Conservation (phyloP, 2,329 filamentous ascomycete species). For the Pseudogymnoascus destructans region DNA sequence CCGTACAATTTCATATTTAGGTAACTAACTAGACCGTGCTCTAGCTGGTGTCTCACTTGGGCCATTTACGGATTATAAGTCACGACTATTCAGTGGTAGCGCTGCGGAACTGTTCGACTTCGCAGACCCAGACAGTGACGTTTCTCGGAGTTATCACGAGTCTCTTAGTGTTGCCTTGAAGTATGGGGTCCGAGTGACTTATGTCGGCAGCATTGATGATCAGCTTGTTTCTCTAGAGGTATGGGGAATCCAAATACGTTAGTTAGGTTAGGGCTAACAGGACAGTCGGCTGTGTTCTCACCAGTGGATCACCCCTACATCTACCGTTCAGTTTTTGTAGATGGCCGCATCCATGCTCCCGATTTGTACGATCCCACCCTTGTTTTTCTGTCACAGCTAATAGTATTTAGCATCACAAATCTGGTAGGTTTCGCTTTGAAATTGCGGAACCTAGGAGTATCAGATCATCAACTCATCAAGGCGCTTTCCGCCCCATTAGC, state of each 20-base stretch:
- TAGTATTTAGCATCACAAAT: slow-evolving; percentile 52
- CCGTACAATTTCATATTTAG: slow-evolving; percentile 4
- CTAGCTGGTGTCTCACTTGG: slow-evolving; percentile 86
- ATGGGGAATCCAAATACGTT: slow-evolving; percentile 20
- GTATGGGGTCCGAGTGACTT: slow-evolving; percentile 72
- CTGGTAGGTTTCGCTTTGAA: slow-evolving; percentile 89
- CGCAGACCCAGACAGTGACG: slow-evolving; percentile 63
- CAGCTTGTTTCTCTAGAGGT: slow-evolving; percentile 89
- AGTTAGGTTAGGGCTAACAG: slow-evolving; percentile 17
- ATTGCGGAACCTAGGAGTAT: slow-evolving; percentile 80
- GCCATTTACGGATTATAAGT: slow-evolving; percentile 85
- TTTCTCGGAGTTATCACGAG: slow-evolving; percentile 69
- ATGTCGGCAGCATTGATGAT: slow-evolving; percentile 90
- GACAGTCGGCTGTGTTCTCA: slow-evolving; percentile 68
- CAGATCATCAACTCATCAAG: slow-evolving; percentile 84
- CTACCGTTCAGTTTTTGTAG: slow-evolving; percentile 89
- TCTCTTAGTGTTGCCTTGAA: slow-evolving; percentile 62
- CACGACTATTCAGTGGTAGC: slow-evolving; percentile 75
- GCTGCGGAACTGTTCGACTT: slow-evolving; percentile 96
- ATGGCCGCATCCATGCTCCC: slow-evolving; percentile 79
- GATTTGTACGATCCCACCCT: slow-evolving; percentile 52
- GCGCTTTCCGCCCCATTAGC: slow-evolving; percentile 82
- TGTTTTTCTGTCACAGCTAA: background rate
- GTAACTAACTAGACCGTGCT: slow-evolving; percentile 19
- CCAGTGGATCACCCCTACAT: slow-evolving; percentile 83